Conservation (phyloP, 2,329 filamentous ascomycete species). For the Fusarium temperatum region DNA sequence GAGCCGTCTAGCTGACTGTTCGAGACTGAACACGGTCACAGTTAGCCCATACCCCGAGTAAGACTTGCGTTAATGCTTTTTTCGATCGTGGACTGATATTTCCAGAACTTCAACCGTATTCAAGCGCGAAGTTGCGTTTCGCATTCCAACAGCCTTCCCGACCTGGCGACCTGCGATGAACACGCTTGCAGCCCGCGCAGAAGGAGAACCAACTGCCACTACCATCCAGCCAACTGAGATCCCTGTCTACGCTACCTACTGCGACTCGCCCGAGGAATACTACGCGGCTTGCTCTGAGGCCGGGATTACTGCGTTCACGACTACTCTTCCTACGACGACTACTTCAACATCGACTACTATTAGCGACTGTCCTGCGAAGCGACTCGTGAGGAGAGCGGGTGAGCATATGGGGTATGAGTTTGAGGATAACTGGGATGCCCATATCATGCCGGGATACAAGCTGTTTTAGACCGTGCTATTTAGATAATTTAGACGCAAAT, state of each 20-base stretch:
- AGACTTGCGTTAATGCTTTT: fast-evolving
- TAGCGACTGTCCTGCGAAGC: neutral
- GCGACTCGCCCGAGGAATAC: conserved; percentile 5
- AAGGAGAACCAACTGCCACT: neutral
- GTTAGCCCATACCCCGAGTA: conserved; percentile 15
- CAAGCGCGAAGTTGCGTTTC: neutral
- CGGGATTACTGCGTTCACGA: conserved; percentile 1
- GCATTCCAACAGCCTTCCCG: conserved; percentile 4
- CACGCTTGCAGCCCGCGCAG: neutral
- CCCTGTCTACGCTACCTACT: conserved; percentile 17
- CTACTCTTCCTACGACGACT: neutral
- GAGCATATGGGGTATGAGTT: neutral
- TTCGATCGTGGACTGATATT: neutral
- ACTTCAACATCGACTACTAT: neutral
- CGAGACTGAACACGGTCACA: neutral
- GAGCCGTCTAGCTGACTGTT: conserved; percentile 12
- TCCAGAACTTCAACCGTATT: neutral
- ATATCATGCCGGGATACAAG: neutral
- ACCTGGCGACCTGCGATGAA: neutral
- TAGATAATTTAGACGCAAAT: neutral
- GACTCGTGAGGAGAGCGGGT: neutral
- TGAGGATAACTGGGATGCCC: neutral
- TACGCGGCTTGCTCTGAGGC: conserved; percentile 17
- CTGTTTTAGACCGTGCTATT: neutral
- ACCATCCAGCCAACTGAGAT: conserved; percentile 10